These are phyloP conservation scores for Calocybe gambosa DNA, from an alignment of 1,284 basidiomycete genomes.

Conservation along the genomic window DNA sequence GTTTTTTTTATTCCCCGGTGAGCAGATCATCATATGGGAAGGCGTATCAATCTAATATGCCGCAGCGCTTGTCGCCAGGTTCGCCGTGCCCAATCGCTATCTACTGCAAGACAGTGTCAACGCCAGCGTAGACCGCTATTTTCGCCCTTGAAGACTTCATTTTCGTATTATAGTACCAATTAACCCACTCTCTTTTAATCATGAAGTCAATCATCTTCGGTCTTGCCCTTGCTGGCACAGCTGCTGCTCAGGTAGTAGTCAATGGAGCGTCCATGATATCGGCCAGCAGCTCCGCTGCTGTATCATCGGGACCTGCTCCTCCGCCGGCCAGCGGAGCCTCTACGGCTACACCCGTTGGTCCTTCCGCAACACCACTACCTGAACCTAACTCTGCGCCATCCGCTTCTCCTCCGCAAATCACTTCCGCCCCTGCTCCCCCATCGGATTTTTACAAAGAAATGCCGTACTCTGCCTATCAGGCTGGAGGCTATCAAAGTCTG, in stretches of 20 bases:
- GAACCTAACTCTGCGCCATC: slow-evolving; percentile 11
- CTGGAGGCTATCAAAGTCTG: slow-evolving; percentile 57
- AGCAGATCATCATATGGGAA: slow-evolving; percentile 22
- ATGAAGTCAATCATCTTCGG: slow-evolving; percentile 59
- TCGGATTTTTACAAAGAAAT: slow-evolving; percentile 39
- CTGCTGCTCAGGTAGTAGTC: slow-evolving; percentile 49
- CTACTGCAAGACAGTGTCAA: slow-evolving; percentile 56
- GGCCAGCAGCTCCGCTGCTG: slow-evolving; percentile 19
- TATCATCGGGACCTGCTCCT: slow-evolving; percentile 9
- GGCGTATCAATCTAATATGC: background rate
- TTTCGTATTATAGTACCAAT: slow-evolving; percentile 31
- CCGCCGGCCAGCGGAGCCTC: background rate
- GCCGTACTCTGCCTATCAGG: slow-evolving; percentile 53
- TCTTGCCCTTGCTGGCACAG: slow-evolving; percentile 50
- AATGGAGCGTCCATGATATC: slow-evolving; percentile 47
- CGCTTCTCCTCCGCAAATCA: slow-evolving; percentile 28
- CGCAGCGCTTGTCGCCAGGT: slow-evolving; percentile 36
- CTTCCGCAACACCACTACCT: background rate
- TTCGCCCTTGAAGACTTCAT: slow-evolving; percentile 32
- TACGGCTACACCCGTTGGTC: background rate
- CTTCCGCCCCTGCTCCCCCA: slow-evolving; percentile 19
- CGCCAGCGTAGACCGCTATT: slow-evolving; percentile 67
- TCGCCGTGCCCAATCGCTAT: slow-evolving; percentile 26
- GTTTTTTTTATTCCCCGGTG: slow-evolving; percentile 33
- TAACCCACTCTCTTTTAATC: slow-evolving; percentile 37